Evolutionary conservation across 2,329 filamentous ascomycete species (phyloP).

Genomic region (Leptosphaerulina australis): DNA sequence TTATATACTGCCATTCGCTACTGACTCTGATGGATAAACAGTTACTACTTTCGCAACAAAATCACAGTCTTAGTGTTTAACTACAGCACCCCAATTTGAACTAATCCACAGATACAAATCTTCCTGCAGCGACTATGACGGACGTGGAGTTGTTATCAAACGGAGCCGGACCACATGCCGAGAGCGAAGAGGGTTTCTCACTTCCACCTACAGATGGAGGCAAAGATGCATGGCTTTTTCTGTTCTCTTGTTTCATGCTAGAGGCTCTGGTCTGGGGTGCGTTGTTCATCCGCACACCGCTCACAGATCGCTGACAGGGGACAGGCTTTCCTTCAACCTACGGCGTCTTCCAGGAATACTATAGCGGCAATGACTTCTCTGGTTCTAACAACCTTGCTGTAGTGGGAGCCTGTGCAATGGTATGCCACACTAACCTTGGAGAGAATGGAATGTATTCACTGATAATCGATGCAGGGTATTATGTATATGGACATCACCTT

Average conservation of each 20-base stretch:
- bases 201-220: conserved; percentile 39
- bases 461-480: conserved; percentile 44
- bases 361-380: conserved; percentile 37
- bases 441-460: not conserved
- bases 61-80: conserved; percentile 33
- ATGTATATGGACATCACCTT: conserved; percentile 56
- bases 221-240: conserved; percentile 40
- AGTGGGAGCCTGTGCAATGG: conserved; percentile 45
- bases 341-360: conserved; percentile 46
- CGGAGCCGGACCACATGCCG: conserved; percentile 5
- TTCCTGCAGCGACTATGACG: conserved; percentile 11
- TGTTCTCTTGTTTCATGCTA: conserved; percentile 55
- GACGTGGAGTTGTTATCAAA: conserved; percentile 27
- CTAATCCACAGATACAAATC: conserved; percentile 21
- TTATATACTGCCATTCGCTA: conserved; percentile 1
- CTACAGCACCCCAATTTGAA: conserved; percentile 22
- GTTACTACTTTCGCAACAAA: too few relatives aligned
- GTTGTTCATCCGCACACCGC: not conserved
- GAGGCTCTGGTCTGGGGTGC: conserved; percentile 56
- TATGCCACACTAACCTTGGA: conserved; percentile 9
- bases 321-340: conserved; percentile 39
- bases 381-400: conserved; percentile 42
- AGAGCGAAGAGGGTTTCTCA: conserved; percentile 33
- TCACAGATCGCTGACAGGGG: not conserved
- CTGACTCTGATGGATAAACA: not conserved